Base-by-base conservation (phyloP, 805 yeast genomes). In the Wickerhamiella spandovensis region DNA sequence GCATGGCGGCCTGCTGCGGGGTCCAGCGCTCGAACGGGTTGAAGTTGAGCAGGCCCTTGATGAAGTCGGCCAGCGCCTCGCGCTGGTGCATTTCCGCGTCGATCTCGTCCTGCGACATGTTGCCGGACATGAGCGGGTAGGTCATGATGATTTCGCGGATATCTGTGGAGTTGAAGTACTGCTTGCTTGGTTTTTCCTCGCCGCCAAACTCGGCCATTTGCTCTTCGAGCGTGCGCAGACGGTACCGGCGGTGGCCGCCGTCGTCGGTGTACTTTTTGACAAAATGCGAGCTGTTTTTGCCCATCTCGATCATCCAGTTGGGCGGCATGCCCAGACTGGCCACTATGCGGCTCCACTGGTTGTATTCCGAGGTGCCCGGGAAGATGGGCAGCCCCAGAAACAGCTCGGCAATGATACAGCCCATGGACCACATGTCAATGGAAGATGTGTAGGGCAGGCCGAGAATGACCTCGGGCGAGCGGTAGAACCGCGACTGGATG, bases 381-480 rank as follows among this genome's bases (percentile, higher is more conserved):
- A 90, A 87, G 57, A 90, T 72, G 1, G 98, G 98, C 50, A 90
- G 72, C 0, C 98, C 98, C 48, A 90, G 66, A 57, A 84, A 89
- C 46, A 90, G 69, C 65, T 92, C 99, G 1, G 92, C 94, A 32
- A 87, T 78, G 47, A 92, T 86, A 63, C 97, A 84, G 0, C 95
- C 98, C 43, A 89, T 69, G 0, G 97, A 90, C 99, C 99, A 92
- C 79, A 90, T 87, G 64, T 90, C 98, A 48, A 92, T 90, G 6
- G 95, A 79, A 9, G 95, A 78, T 0, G 95, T 84, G 62, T 92
- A 90, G 5, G 95, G 95, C 43, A 90, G 71, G 0, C 98, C 97
- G 20, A 90, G 68, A 2, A 92, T 78, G 20, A 90, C 95, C 64
- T 90, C 98, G 0, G 98, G 98, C 1, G 95, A 84, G 54, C 98